Evolutionary conservation across 2,329 filamentous ascomycete genomes (phyloP).

Genomic region (Beauveria sp.): DNA sequence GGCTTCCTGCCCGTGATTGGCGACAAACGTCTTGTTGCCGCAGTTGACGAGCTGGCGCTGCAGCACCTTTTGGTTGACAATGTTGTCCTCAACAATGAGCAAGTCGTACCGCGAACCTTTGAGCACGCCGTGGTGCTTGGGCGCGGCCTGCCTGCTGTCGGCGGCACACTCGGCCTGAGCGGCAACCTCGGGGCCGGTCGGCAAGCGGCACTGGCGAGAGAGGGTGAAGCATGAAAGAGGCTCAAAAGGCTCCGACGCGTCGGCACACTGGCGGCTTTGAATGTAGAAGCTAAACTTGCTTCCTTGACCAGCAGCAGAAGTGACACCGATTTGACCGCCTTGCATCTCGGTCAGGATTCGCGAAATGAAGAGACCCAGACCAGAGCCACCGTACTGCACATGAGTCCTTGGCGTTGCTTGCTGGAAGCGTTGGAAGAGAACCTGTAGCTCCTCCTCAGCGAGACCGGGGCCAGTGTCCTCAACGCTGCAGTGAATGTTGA

Average conservation of each 20-base stretch:
- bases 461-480: conserved; percentile 64
- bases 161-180: not conserved
- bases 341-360: conserved; percentile 69
- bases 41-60: conserved; percentile 53
- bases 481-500: conserved; percentile 67
- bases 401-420: conserved; percentile 63
- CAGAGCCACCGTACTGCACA: conserved; percentile 64
- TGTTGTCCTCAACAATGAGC: conserved; percentile 60
- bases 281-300: conserved; percentile 74
- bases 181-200: conserved; percentile 12
- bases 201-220: conserved; percentile 9
- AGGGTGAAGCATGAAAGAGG: conserved; percentile 26
- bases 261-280: conserved; percentile 51
- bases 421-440: conserved; percentile 61
- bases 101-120: conserved; percentile 39
- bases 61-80: conserved; percentile 59
- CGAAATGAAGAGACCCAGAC: conserved; percentile 68
- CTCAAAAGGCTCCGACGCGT: conserved; percentile 31
- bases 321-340: conserved; percentile 69
- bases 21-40: conserved; percentile 53
- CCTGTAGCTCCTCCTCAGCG: conserved; percentile 55
- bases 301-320: conserved; percentile 57
- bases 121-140: conserved; percentile 12
- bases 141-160: not conserved
- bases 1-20: conserved; percentile 58